Conservation (phyloP, 352 stramenopile genomes). For the Phytophthora sp. region DNA sequence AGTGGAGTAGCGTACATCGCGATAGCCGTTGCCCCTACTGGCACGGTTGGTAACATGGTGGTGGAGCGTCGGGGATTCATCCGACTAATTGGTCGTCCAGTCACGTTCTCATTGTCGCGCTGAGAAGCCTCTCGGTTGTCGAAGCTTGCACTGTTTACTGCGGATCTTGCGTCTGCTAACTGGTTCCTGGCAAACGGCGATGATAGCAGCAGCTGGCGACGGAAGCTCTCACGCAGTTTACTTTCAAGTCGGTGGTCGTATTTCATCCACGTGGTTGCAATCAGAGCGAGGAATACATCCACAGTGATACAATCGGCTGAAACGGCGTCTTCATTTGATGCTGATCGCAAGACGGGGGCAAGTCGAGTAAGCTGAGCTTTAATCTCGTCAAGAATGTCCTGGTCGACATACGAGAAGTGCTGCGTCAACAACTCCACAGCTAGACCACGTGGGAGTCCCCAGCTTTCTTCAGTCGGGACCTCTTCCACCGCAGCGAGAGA, state of each 20-base stretch:
- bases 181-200: conserved; percentile 36
- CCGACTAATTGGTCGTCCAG: conserved; percentile 3
- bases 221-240: conserved; percentile 58
- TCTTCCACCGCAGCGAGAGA: conserved; percentile 46
- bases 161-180: conserved; percentile 6
- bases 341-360: conserved; percentile 14
- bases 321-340: conserved; percentile 6
- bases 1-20: conserved; percentile 32
- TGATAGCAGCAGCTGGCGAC: conserved; percentile 41
- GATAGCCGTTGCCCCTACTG: conserved; percentile 17
- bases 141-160: not conserved
- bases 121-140: conserved; percentile 7
- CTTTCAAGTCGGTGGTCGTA: conserved; percentile 48
- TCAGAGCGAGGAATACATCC: conserved; percentile 59
- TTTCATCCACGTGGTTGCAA: conserved; percentile 51
- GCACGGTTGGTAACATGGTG: conserved; percentile 13
- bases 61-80: conserved; percentile 16
- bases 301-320: conserved; percentile 38
- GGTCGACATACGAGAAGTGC: conserved; percentile 49
- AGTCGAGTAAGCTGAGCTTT: conserved; percentile 15
- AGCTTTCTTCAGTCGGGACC: conserved; percentile 30
- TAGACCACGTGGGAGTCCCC: conserved; percentile 41
- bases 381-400: conserved; percentile 10
- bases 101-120: not conserved
- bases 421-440: conserved; percentile 43